Percentiles rank a stretch among this genome's conserved stretches.
Conservation (phyloP, 176 grass and related monocot species). For the Oryza australiensis region DNA sequence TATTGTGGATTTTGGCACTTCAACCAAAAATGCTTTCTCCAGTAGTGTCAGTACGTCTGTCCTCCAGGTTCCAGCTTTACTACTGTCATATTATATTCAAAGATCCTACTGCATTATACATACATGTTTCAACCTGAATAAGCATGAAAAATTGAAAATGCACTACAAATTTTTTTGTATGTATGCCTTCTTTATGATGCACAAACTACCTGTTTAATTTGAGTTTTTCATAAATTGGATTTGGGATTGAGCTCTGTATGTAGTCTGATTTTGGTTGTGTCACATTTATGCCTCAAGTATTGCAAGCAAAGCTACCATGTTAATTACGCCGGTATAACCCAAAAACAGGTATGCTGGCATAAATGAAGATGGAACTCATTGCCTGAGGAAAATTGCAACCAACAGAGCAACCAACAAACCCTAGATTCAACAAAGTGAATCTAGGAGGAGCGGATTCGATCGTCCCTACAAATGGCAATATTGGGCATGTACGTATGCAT, state of each 20-base stretch:
- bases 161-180: neutral
- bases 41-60: neutral
- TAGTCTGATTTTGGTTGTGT: neutral
- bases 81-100: neutral
- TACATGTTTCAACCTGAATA: neutral
- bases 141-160: neutral
- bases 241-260: neutral
- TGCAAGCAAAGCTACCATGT: neutral
- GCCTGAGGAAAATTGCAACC: slow-evolving; percentile 48
- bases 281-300: slow-evolving; percentile 5
- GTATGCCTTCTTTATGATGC: neutral
- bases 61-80: neutral
- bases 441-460: too few species aligned
- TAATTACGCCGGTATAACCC: slow-evolving; percentile 30
- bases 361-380: slow-evolving; percentile 38
- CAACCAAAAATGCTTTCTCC: too few species aligned
- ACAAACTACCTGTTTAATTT: neutral
- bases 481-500: too few species aligned
- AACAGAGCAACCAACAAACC: too few species aligned
- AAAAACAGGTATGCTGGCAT: slow-evolving; percentile 46
- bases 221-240: neutral
- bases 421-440: too few species aligned
- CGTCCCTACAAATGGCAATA: too few species aligned
- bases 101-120: neutral
- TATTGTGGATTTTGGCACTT: too few species aligned